These are phyloP conservation scores for Sphagnurus paluster DNA, from an alignment of 1,284 basidiomycete species.

Conservation along the genomic window DNA sequence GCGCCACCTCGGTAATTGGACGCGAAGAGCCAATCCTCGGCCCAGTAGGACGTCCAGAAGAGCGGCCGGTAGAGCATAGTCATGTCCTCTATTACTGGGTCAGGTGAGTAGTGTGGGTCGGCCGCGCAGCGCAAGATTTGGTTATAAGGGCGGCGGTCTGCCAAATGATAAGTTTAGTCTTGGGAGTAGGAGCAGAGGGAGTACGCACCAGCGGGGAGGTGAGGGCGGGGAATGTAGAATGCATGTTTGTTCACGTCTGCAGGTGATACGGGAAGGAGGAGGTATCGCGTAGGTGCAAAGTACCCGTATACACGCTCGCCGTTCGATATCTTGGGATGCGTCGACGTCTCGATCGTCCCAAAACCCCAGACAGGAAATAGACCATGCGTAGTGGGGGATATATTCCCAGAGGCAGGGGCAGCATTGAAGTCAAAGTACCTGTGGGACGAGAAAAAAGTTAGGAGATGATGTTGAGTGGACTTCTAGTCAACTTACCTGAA, in stretches of 20 bases:
- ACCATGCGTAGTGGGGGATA: conserved; percentile 51
- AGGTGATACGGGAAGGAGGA: conserved; percentile 50
- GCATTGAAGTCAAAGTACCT: conserved; percentile 68
- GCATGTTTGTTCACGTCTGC: conserved; percentile 49
- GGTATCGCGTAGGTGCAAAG: conserved; percentile 55
- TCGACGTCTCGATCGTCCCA: conserved; percentile 50
- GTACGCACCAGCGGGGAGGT: conserved; percentile 54
- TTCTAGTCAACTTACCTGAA: conserved; percentile 43
- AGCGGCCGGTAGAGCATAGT: conserved; percentile 67
- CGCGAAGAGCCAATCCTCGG: conserved; percentile 60
- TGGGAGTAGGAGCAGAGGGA: neutral
- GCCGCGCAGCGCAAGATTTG: conserved; percentile 56
- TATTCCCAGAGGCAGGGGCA: conserved; percentile 36
- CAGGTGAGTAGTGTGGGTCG: conserved; percentile 52
- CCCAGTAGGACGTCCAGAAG: conserved; percentile 72
- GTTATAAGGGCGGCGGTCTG: conserved; percentile 67
- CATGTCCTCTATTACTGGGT: conserved; percentile 49
- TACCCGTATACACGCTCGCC: conserved; percentile 68
- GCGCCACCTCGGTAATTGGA: conserved; percentile 47
- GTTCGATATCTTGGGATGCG: conserved; percentile 41
- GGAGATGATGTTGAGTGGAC: neutral
- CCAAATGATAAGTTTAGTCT: neutral
- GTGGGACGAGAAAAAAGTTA: neutral
- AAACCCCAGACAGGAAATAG: conserved; percentile 70
- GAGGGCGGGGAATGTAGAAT: conserved; percentile 55